Base-by-base conservation (phyloP, 768 basidiomycete genomes). In the Pisolithus albus region DNA sequence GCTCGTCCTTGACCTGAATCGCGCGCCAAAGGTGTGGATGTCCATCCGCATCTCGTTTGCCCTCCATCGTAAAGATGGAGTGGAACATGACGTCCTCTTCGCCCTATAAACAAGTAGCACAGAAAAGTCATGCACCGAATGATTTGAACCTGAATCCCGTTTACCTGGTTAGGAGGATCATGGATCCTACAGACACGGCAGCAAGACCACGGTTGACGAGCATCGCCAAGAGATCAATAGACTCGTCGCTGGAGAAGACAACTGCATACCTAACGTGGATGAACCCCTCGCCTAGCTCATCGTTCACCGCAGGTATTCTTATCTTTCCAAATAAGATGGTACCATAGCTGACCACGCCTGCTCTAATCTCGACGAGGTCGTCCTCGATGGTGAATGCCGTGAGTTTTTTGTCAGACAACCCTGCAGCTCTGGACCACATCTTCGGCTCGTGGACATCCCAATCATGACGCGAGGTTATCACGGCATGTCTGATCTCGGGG, bases 321-420 rank as follows among this genome's bases (percentile, higher is more conserved):
- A 89, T 78, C 74, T 90, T 88, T 24, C 88, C 87, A 10, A 91
- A 64, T 53, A 91, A 78, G 51, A 89, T 79, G 9, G 75, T 79
- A 15, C 88, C 88, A 63, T 89, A 81, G 52, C 81, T 75, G 32
- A 82, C 82, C 36, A 66, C 54, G 4, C 75, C 84, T 59, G 78
- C 82, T 50, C 84, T 72, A 28, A 74, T 64, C 56, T 68, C 58
- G 13, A 76, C 70, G 42, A 78, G 69, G 56, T 76, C 75, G 5
- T 67, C 40, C 57, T 71, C 61, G 44, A 83, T 70, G 36, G 65
- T 71, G 60, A 87, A 86, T 47, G 58, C 54, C 10, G 74, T 70
- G 51, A 89, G 70, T 23, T 81, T 68, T 0, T 67, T 45, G 60
- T 90, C 79, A 34, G 75, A 71, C 28, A 87, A 60, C 13, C 64